Conservation (phyloP, 2,329 filamentous ascomycete species). For the Penicillium thymicola region DNA sequence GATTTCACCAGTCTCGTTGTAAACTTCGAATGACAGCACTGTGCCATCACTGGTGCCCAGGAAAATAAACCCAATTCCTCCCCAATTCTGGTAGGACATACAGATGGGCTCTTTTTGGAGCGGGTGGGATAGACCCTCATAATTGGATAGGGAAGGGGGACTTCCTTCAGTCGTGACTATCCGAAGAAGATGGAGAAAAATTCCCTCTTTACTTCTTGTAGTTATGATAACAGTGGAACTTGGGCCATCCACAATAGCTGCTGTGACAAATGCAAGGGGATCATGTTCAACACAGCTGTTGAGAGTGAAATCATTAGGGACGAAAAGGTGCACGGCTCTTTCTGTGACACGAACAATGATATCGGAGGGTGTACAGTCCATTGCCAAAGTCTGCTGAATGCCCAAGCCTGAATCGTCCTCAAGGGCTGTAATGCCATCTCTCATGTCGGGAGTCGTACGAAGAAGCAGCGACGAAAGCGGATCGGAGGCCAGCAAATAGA, state of each 20-base stretch:
- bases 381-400: slow-evolving; percentile 44
- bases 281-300: slow-evolving; percentile 25
- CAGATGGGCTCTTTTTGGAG: slow-evolving; percentile 39
- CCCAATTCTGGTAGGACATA: slow-evolving; percentile 31
- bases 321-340: slow-evolving; percentile 33
- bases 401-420: slow-evolving; percentile 41
- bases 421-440: slow-evolving; percentile 39
- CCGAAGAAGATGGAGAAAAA: slow-evolving; percentile 30
- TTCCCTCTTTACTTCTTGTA: slow-evolving; percentile 23
- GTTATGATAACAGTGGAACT: slow-evolving; percentile 30
- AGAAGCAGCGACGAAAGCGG: slow-evolving; percentile 41
- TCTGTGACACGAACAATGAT: slow-evolving; percentile 45
- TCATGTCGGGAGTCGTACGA: slow-evolving; percentile 35
- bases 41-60: slow-evolving; percentile 41
- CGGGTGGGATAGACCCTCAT: slow-evolving; percentile 19
- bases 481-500: slow-evolving; percentile 43
- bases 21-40: slow-evolving; percentile 32
- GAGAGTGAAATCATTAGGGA: slow-evolving; percentile 19
- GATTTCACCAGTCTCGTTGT: slow-evolving; percentile 15
- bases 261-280: slow-evolving; percentile 26
- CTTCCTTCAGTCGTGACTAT: slow-evolving; percentile 16
- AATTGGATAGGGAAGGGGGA: slow-evolving; percentile 19
- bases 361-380: slow-evolving; percentile 35
- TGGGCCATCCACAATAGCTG: slow-evolving; percentile 27
- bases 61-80: slow-evolving; percentile 32